Base-by-base conservation (phyloP, 2,329 filamentous ascomycete species). In the Ramularia endophylla region DNA sequence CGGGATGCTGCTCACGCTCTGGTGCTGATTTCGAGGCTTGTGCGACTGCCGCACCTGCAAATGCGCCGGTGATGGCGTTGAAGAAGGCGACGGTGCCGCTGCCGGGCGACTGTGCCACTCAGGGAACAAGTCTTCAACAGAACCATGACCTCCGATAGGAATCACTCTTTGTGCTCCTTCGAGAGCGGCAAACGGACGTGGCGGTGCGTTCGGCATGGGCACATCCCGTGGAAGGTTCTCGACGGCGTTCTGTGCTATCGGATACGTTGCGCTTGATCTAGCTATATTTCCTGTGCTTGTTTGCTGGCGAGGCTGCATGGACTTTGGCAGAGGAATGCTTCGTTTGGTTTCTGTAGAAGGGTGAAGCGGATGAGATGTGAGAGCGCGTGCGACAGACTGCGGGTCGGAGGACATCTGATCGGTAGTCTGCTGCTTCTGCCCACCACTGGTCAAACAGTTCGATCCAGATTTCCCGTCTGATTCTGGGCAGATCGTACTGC, bases 101-200 rank as follows among this genome's bases (percentile, higher is more conserved):
- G 43, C 44, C 3, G 53, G 44, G 33, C 54, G 56, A 44, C 55
- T 46, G 16, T 53, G 42, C 54, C 53, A 58, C 4, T 50, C 56
- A 6, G 58, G 56, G 15, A 55, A 53, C 27, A 51, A 43, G 32
- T 60, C 56, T 35, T 60, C 52, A 4, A 59, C 55, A 4, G 48
- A 46, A 12, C 36, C 37, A 3, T 35, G 41, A 38, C 48, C 46
- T 8, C 51, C 47, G n/a, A 43, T 42, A 5, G 46, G 31, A 27
- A 32, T 40, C 12, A 36, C 16, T 17, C 31, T 34, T 25, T 11
- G 22, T 25, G 6, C 6, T 11, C 22, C 22, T 25, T 11, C 22
- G 11, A 25, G 22, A 11, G 22, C 22, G 22, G 6, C 22, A 11
- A n/a, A n/a, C n/a, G n/a, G n/a, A n/a, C n/a, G 22, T 11, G 22